Evolutionary conservation across 257 asterid species (phyloP).

Genomic region (Solanum pimpinellifolium): DNA sequence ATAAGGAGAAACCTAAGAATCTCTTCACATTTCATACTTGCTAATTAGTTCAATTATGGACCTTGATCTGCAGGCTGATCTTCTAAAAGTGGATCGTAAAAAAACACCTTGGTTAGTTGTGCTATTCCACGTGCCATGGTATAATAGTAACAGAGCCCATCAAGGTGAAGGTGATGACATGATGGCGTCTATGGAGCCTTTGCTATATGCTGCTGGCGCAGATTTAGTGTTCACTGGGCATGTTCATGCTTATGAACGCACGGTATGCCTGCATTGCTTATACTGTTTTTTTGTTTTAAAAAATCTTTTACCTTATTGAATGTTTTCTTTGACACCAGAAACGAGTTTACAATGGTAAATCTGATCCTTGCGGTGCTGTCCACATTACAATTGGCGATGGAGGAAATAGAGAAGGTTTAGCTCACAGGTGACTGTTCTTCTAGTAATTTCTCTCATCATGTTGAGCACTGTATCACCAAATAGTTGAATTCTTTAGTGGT

Average conservation of each 20-base stretch:
- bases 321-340: constrained; percentile 27
- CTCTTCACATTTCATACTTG: neutral
- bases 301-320: neutral
- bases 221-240: constrained; percentile 74
- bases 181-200: constrained; percentile 79
- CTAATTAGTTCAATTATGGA: neutral
- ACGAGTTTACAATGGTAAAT: constrained; percentile 48
- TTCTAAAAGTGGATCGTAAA: constrained; percentile 53
- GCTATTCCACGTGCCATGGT: constrained; percentile 87
- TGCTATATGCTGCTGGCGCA: constrained; percentile 63
- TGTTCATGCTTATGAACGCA: constrained; percentile 95
- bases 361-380: constrained; percentile 66
- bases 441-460: neutral
- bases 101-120: constrained; percentile 78
- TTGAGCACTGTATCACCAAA: neutral
- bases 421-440: constrained; percentile 36
- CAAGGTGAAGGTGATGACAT: constrained; percentile 81
- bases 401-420: constrained; percentile 93
- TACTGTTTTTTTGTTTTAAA: neutral
- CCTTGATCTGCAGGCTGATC: constrained; percentile 54
- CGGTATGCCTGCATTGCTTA: constrained; percentile 30
- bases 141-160: constrained; percentile 80
- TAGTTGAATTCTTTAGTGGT: neutral
- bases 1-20: neutral
- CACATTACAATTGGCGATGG: constrained; percentile 96